These are phyloP conservation scores for Purshia tridentata DNA, from an alignment of 306 rosid species.

Conservation along the genomic window DNA sequence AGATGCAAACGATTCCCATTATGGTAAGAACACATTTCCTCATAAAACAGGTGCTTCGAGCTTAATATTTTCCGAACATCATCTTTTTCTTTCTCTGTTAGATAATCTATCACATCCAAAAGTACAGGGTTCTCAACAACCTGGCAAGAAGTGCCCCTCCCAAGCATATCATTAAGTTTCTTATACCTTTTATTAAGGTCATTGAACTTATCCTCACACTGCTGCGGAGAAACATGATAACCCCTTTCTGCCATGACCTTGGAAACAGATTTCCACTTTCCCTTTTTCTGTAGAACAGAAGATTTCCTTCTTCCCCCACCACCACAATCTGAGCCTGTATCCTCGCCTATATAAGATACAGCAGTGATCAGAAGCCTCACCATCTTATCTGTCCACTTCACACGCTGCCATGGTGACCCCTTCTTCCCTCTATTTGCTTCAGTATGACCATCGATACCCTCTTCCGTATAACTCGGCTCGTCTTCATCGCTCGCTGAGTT, in stretches of 20 bases:
- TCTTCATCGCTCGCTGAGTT: constrained; percentile 77
- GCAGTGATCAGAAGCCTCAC: constrained; percentile 88
- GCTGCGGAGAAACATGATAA: constrained; percentile 86
- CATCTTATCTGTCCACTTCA: constrained; percentile 93
- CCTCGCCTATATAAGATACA: constrained; percentile 80
- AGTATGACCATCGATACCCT: constrained; percentile 54
- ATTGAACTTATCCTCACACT: constrained; percentile 94
- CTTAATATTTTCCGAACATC: constrained; percentile 73
- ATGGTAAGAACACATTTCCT: constrained; percentile 96
- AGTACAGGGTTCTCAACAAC: constrained; percentile 85
- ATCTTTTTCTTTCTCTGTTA: constrained; percentile 79
- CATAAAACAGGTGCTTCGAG: constrained; percentile 87
- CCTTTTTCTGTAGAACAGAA: constrained; percentile 71
- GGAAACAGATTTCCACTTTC: constrained; percentile 90
- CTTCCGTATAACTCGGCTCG: constrained; percentile 67
- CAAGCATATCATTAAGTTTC: constrained; percentile 82
- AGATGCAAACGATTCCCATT: constrained; percentile 81
- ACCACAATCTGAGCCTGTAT: constrained; percentile 46
- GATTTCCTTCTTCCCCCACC: constrained; percentile 65
- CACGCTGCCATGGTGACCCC: constrained; percentile 76
- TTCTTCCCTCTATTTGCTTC: constrained; percentile 61
- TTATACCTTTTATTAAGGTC: constrained; percentile 92
- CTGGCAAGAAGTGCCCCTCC: constrained; percentile 87
- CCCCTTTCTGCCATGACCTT: constrained; percentile 94
- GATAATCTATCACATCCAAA: constrained; percentile 65